Percentiles rank a stretch among this genome's conserved stretches.
phyloP scores from a whole-genome alignment of 1,284 basidiomycete species.

The Pyrrhoderma lamaoense region DNA sequence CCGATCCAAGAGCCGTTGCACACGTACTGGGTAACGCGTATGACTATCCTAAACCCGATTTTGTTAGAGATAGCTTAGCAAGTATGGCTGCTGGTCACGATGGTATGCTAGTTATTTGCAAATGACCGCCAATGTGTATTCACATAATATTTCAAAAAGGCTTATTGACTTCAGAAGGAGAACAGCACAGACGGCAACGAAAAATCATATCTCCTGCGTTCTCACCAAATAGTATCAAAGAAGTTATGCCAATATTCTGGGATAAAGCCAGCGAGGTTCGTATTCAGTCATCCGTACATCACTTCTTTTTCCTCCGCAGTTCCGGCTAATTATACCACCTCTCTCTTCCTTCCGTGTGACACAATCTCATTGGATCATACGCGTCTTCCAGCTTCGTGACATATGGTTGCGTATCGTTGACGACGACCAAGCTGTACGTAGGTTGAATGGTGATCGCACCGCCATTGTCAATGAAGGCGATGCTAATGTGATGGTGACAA shows the following conservation, averaged over 20 bases:
- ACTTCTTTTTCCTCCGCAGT: background rate
- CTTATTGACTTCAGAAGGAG: constrained; percentile 43
- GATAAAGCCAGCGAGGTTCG: constrained; percentile 51
- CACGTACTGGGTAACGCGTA: constrained; percentile 56
- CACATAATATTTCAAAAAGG: constrained; percentile 21
- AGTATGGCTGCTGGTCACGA: constrained; percentile 44
- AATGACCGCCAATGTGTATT: background rate
- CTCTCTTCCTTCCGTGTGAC: background rate
- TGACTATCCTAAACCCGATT: constrained; percentile 60
- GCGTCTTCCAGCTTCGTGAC: constrained; percentile 38
- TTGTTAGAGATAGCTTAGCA: constrained; percentile 49
- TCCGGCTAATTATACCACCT: background rate
- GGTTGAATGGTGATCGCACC: too few relatives aligned
- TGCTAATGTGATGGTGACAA: background rate
- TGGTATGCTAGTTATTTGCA: constrained; percentile 12
- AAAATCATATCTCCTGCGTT: constrained; percentile 52
- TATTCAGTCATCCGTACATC: constrained; percentile 13
- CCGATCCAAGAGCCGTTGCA: constrained; percentile 51
- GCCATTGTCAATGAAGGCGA: background rate
- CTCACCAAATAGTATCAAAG: constrained; percentile 44
- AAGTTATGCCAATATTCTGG: constrained; percentile 56
- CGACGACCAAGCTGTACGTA: background rate
- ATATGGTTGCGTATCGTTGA: constrained; percentile 34
- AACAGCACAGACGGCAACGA: constrained; percentile 33
- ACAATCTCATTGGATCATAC: background rate